Evolutionary conservation across 352 stramenopile species (phyloP), one percentile per base, ranked within the genome.

Genomic region (Thalassiosira hispida): DNA sequence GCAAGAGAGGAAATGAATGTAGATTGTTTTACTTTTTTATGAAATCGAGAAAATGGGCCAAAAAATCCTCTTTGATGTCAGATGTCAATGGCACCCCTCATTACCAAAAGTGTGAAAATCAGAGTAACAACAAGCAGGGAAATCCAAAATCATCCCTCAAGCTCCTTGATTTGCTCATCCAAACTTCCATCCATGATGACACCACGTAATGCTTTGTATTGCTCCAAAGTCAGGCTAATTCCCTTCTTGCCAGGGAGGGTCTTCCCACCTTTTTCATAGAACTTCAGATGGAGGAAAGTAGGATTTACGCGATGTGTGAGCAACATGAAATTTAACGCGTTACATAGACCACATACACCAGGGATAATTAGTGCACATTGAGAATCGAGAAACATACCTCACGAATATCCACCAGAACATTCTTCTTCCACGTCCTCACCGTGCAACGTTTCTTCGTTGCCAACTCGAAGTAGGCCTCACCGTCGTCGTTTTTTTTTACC

Each of bases 211-310:
- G 60, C 72, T 35, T 89, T 77, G 55, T 83, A 90, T 52, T 90
- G 86, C 6, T 88, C 80, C 42, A 86, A 52, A 35, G 66, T 85
- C 47, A 93, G 67, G 20, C 57, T 82, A 22, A 93, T 93, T 0
- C 88, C 88, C 63, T 93, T 93, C 38, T 92, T 93, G 6, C 85
- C 85, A 16, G 88, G 88, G 16, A 92, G 35, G 2, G 69, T 68
- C 47, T 92, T 87, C 0, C 76, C 88, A 62, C 84, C 75, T 53
- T 92, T 92, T 73, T 91, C 76, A 57, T 93, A 93, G 56, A 90
- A 79, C 80, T 91, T 69, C 40, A 44, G 23, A 22, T 1, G 56
- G 3, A 33, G 3, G 4, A 46, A 47, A 51, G 9, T 12, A 23
- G 9, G 33, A 33, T 52, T 49, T 27, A 31, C 16, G 18, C 22